Evolutionary conservation across 148 eudicot species (phyloP).

Genomic region (Mesembryanthemum crystallinum): DNA sequence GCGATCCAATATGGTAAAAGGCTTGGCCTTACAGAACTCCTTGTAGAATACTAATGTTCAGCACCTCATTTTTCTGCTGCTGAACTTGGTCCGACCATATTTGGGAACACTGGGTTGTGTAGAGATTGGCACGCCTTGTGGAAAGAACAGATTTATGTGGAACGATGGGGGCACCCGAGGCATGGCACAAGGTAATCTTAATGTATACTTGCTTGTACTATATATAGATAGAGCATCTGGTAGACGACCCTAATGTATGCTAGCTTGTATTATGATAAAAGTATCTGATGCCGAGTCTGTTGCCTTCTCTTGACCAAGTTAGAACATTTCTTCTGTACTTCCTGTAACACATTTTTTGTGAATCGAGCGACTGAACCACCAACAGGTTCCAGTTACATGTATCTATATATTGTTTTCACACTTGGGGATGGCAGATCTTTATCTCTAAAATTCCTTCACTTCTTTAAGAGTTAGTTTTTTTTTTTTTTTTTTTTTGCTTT

Average conservation of each 20-base stretch:
- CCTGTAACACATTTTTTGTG: neutral
- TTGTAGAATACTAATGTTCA: conserved; percentile 30
- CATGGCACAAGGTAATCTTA: neutral
- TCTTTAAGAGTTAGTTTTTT: no score
- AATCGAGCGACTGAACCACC: neutral
- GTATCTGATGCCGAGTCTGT: neutral
- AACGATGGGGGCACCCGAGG: no score
- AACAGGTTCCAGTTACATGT: no score
- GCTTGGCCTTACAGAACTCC: conserved; percentile 56
- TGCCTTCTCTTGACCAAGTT: conserved; percentile 6
- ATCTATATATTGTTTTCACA: no score
- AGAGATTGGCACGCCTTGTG: neutral
- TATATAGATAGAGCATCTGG: neutral
- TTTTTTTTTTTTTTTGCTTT: no score
- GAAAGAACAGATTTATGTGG: neutral
- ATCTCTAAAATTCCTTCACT: no score
- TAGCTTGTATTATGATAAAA: conserved; percentile 1
- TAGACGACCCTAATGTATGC: neutral
- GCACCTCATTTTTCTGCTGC: conserved; percentile 19
- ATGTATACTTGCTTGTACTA: neutral
- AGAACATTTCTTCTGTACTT: neutral
- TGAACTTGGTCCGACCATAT: neutral
- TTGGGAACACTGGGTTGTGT: neutral
- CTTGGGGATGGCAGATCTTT: no score
- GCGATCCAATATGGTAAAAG: conserved; percentile 60